A percentile compares a stretch with the other conserved stretches of the same genome.
Evolutionary conservation across 2,329 filamentous ascomycete genomes (phyloP).

Genomic region (Rachicladosporium sp.): DNA sequence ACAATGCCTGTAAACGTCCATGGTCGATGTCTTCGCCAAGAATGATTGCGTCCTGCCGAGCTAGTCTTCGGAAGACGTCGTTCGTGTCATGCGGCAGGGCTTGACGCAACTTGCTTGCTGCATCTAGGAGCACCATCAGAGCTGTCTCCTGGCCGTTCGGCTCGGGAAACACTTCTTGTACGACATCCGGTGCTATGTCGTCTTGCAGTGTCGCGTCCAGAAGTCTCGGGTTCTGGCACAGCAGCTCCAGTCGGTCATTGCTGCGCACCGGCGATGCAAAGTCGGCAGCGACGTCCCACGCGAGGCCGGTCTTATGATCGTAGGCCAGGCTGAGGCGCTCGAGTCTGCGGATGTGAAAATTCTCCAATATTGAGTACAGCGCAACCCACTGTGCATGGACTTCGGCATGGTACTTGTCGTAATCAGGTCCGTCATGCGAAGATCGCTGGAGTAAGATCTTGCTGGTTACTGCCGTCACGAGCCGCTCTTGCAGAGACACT

Average conservation of each 20-base stretch:
- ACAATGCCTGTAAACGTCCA: slow-evolving; percentile 59
- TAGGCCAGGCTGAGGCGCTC: slow-evolving; percentile 69
- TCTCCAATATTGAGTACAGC: slow-evolving; percentile 74
- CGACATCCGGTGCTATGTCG: slow-evolving; percentile 4
- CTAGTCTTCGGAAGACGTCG: slow-evolving; percentile 32
- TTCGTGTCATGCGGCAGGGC: slow-evolving; percentile 13
- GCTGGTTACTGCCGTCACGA: slow-evolving; percentile 59
- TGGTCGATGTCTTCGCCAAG: slow-evolving; percentile 33
- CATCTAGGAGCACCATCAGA: slow-evolving; percentile 10
- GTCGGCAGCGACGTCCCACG: slow-evolving; percentile 79
- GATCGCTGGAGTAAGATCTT: slow-evolving; percentile 54
- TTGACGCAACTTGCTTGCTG: slow-evolving; percentile 13
- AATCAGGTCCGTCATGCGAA: slow-evolving; percentile 56
- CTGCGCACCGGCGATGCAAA: slow-evolving; percentile 65
- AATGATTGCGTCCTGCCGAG: slow-evolving; percentile 1
- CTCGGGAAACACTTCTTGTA: slow-evolving; percentile 5
- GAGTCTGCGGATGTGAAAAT: slow-evolving; percentile 74
- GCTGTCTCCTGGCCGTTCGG: slow-evolving; percentile 5
- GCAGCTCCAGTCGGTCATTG: slow-evolving; percentile 54
- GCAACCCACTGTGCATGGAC: slow-evolving; percentile 78
- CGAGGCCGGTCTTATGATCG: slow-evolving; percentile 57
- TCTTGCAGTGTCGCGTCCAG: slow-evolving; percentile 3
- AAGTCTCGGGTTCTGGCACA: slow-evolving; percentile 51
- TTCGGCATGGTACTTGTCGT: slow-evolving; percentile 59
- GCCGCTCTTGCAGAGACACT: slow-evolving; percentile 58